Evolutionary conservation across 768 basidiomycete species (phyloP), one percentile per base, ranked within the genome.

Genomic region (Mycena albidolilacea): DNA sequence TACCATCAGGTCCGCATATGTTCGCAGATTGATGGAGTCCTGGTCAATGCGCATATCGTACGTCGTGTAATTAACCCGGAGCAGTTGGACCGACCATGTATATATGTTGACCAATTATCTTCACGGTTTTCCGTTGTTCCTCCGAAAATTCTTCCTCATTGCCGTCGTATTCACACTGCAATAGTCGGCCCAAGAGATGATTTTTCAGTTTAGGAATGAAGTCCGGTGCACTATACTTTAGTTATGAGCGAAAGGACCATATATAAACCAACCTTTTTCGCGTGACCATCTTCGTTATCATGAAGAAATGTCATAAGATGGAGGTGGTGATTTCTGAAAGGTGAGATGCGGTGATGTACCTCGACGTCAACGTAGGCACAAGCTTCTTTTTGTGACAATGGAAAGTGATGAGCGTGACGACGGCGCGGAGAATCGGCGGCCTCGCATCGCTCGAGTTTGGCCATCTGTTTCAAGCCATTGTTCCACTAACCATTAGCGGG

Each of bases 61-160:
- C 3, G 82, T 82, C 0, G 83, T 85, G 66, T 83, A 84, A 73
- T 84, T 82, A 38, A 85, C 55, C 0, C 80, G 78, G 5, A 84
- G 19, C 12, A 77, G 70, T 44, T 78, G 78, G 69, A 81, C 80
- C 11, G 5, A 35, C n/a, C n/a, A n/a, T n/a, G 46, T 74, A 83
- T 39, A 80, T 67, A 52, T n/a, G 70, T 69, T 73, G 77, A 41
- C 69, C 57, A 6, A 41, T 64, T 43, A 76, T 60, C 11, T 10
- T 11, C 35, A 75, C 44, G 9, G 61, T 64, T 5, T 37, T n/a
- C 8, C 54, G 23, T 10, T 77, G 63, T 7, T 11, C 59, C 0
- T 15, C 63, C 0, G 77, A 70, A 17, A 60, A 78, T 11, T 48
- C 77, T 7, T 62, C 73, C 21, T 76, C 79, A 77, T 35, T 78